Conservation (phyloP, 2,329 filamentous ascomycete species). For the Aureobasidium mangrovei region DNA sequence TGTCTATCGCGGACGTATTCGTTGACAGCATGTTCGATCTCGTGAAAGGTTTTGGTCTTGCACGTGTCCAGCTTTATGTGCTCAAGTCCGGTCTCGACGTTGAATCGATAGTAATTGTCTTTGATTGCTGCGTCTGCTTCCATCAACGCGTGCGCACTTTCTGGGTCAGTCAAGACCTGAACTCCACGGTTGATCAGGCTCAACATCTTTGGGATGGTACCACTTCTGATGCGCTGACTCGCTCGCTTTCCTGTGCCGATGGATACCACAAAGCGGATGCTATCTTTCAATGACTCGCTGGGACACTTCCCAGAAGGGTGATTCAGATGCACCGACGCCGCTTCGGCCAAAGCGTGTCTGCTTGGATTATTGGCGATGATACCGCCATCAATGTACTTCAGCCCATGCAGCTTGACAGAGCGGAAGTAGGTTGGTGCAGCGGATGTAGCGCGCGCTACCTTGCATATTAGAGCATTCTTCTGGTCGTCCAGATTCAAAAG, state of each 20-base stretch:
- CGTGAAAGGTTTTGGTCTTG: neutral
- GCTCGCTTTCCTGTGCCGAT: slow-evolving; percentile 9
- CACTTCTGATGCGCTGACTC: neutral
- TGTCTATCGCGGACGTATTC: neutral
- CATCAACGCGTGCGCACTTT: neutral
- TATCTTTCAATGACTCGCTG: neutral
- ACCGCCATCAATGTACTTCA: slow-evolving; percentile 31
- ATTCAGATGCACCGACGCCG: slow-evolving; percentile 1
- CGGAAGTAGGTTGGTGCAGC: slow-evolving; percentile 27
- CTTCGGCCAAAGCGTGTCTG: slow-evolving; percentile 32
- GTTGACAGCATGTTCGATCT: neutral
- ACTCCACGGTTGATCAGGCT: neutral
- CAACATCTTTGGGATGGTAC: neutral
- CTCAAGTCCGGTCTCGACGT: neutral
- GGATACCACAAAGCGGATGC: slow-evolving; percentile 11
- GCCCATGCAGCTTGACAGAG: slow-evolving; percentile 29
- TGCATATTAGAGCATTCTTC: slow-evolving; percentile 19
- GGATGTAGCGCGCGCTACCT: slow-evolving; percentile 25
- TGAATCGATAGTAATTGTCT: slow-evolving; percentile 2
- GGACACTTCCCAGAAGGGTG: neutral
- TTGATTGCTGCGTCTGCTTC: neutral
- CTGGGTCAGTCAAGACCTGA: slow-evolving; percentile 1
- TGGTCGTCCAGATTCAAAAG: neutral
- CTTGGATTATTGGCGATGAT: slow-evolving; percentile 40
- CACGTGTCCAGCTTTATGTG: slow-evolving; percentile 11